Evolutionary conservation across 352 stramenopile species (phyloP), one percentile per base, ranked within the genome.

Genomic region (Globisporangium solare): DNA sequence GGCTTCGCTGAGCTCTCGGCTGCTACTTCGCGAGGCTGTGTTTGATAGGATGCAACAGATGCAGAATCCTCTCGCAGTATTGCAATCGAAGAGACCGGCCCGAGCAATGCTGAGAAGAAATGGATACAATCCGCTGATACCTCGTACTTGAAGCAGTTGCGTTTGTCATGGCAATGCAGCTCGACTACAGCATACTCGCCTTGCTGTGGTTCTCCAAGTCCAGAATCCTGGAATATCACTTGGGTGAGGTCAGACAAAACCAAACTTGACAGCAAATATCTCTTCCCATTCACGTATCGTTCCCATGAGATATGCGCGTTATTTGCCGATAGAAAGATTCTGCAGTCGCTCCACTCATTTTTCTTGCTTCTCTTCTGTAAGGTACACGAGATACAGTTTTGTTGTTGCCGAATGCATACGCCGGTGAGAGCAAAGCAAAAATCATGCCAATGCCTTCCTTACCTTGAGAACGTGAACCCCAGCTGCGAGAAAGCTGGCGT

Each of bases 181-280:
- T 58, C 57, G n/a, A 63, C n/a, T 6, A 48, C 32, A 18, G 50
- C 35, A 20, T 24, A 58, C 43, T 47, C 50, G 17, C 57, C 35
- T 2, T 5, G 18, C 12, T 41, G 57, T 18, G 57, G 39, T 21
- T 63, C 50, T 7, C 47, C 39, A 24, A 63, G 47, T 11, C 43
- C 50, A 11, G 14, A 35, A 31, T 22, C 21, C 32, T 63, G 42
- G 22, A 63, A 63, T 18, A 49, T 14, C 3, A 51, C 57, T 18
- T 49, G 49, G 3, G 51, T 63, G 50, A 63, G 31, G 31, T 63
- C 49, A 4, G 32, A 62, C 15, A 32, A 35, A 43, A 22, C 56
- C 48, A 59, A 64, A 63, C 14, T 70, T 52, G 46, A 61, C 13
- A 63, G 49, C 21, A 57, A 51, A 40, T 58, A 63, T 0, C 57